Base-by-base conservation (phyloP, 2,329 filamentous ascomycete species). In the Clonostachys sp. region DNA sequence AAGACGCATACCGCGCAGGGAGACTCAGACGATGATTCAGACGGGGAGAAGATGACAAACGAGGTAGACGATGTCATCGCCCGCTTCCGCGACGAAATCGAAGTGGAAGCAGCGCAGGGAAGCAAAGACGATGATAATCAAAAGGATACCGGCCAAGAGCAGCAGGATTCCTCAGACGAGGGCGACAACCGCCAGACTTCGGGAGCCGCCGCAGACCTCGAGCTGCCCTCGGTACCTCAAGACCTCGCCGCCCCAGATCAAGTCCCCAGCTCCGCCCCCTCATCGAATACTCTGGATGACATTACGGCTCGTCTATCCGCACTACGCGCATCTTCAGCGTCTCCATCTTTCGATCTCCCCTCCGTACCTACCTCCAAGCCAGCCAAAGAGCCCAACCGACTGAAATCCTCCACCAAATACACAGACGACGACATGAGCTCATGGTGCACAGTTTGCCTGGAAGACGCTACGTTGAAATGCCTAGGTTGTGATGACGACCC, bases 361-460 rank as follows among this genome's bases (percentile, higher is more conserved):
- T 70, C 71, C 0, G 77, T 71, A 2, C 78, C 78, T 0, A 74
- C 70, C 1, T 75, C 73, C 51, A 61, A 59, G n/a, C 78, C 77
- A 0, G 64, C 65, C 6, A 70, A 73, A 36, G 64, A 63, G 8
- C 63, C 65, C 14, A 66, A 64, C n/a, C 63, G 68, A 5, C 60
- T 75, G 6, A 60, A 60, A 14, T 66, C 63, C 45, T 64, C 60
- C 40, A 66, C 61, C 4, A 70, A 68, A 43, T 81, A 76, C 59
- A 81, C 83, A 0, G 85, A 91, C 55, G 84, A 86, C 34, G 87
- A 92, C 56, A 75, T 85, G 51, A 82, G 85, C 40, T 81, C 77
- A 2, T 95, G 89, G 88, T 95, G 90, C 62, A 79, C 84, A 34
- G 90, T 94, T 10, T 95, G 90, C 61, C 81, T 86, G 42, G 87